Conservation (phyloP, 495 filamentous ascomycete species). For the Viridothelium virens region DNA sequence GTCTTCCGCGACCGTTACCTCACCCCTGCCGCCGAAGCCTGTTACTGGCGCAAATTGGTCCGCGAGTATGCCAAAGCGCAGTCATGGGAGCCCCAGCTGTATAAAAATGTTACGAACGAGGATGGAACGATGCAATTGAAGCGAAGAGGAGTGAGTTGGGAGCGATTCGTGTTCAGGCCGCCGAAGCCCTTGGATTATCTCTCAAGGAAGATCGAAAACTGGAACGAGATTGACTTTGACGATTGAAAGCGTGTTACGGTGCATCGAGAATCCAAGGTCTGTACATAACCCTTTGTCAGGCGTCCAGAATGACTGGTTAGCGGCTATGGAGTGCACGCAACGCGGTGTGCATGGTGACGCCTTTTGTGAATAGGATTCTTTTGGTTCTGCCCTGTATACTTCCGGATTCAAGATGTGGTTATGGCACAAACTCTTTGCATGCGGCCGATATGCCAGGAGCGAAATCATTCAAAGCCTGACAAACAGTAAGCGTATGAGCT, state of each 20-base stretch:
- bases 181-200: background rate
- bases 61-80: constrained; percentile 35
- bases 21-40: constrained; percentile 54
- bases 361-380: no score
- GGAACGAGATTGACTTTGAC: background rate
- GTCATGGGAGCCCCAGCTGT: background rate
- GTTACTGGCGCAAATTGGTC: constrained; percentile 53
- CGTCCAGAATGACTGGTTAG: no score
- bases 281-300: no score
- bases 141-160: background rate
- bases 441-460: no score
- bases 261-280: no score
- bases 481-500: no score
- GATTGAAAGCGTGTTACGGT: background rate
- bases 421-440: no score
- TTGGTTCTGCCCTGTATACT: no score
- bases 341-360: no score
- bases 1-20: constrained; percentile 53
- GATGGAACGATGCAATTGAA: background rate
- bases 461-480: no score
- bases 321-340: no score
- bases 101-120: background rate
- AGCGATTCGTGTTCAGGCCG: background rate
- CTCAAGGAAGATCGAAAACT: background rate
- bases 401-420: no score